Conservation (phyloP, 306 rosid genomes). For the Myrica gale region DNA sequence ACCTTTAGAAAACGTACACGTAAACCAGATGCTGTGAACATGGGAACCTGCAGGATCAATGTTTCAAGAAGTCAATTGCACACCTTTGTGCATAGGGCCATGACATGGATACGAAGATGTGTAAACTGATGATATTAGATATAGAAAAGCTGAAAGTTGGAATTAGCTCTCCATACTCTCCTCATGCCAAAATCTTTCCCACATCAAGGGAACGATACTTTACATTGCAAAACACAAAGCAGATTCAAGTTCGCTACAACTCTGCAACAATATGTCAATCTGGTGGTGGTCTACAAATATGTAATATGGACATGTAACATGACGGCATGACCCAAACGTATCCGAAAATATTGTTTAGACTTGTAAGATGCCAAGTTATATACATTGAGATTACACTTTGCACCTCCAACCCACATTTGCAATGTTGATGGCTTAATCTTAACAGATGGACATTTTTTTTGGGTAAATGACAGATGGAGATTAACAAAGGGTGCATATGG, state of each 20-base stretch:
- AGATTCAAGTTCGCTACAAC: neutral
- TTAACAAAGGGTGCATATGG: no score
- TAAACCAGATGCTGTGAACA: slow-evolving; percentile 95
- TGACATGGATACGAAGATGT: neutral
- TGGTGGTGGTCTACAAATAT: neutral
- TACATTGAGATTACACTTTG: neutral
- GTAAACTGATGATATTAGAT: neutral
- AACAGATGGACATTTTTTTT: no score
- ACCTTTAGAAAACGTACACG: slow-evolving; percentile 98
- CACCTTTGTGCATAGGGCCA: neutral
- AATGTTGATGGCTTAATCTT: no score
- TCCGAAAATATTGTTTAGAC: neutral
- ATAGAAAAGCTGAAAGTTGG: neutral
- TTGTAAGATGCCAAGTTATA: neutral
- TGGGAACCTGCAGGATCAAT: slow-evolving; percentile 60
- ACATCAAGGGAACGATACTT: neutral
- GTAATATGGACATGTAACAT: neutral
- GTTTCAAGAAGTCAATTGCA: neutral
- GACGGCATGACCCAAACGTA: neutral
- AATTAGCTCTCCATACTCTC: neutral
- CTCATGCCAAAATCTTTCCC: neutral
- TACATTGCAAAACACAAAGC: neutral
- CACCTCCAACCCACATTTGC: no score
- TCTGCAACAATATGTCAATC: neutral
- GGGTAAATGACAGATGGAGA: no score